These are phyloP conservation scores for Nothophytophthora sp. DNA, from an alignment of 352 stramenopile species.

Conservation along the genomic window DNA sequence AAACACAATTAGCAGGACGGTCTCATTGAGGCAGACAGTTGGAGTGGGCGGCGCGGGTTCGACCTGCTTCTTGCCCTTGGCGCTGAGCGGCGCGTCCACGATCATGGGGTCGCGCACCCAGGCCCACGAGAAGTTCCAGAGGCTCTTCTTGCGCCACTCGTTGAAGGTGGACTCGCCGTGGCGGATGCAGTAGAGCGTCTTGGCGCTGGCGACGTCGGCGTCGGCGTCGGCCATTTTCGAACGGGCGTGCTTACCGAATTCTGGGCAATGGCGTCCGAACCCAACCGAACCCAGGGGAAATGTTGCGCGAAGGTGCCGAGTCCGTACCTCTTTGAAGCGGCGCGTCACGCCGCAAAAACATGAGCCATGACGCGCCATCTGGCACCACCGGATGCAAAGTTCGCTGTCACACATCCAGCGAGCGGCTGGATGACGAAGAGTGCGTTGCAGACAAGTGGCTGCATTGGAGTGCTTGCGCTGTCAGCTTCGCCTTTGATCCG, in stretches of 20 bases:
- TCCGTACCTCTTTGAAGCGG: no score
- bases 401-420: no score
- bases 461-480: no score
- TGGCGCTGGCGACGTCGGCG: constrained; percentile 41
- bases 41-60: no score
- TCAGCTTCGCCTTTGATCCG: no score
- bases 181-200: constrained; percentile 87
- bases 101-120: constrained; percentile 87
- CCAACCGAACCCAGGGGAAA: no score
- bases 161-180: constrained; percentile 90
- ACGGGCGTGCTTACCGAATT: not conserved
- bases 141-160: constrained; percentile 79
- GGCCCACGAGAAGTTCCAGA: constrained; percentile 86
- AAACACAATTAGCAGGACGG: not conserved
- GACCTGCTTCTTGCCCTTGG: constrained; percentile 76
- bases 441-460: no score
- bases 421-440: no score
- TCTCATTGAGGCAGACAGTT: not conserved
- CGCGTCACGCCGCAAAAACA: not conserved
- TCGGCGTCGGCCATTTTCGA: constrained; percentile 11
- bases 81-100: constrained; percentile 74
- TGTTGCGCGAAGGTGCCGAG: not conserved
- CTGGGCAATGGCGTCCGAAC: not conserved
- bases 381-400: no score
- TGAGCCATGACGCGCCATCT: not conserved